Evolutionary conservation across 2,329 filamentous ascomycete species (phyloP), one percentile per base, ranked within the genome.

Genomic region (Curvularia verruculosa): DNA sequence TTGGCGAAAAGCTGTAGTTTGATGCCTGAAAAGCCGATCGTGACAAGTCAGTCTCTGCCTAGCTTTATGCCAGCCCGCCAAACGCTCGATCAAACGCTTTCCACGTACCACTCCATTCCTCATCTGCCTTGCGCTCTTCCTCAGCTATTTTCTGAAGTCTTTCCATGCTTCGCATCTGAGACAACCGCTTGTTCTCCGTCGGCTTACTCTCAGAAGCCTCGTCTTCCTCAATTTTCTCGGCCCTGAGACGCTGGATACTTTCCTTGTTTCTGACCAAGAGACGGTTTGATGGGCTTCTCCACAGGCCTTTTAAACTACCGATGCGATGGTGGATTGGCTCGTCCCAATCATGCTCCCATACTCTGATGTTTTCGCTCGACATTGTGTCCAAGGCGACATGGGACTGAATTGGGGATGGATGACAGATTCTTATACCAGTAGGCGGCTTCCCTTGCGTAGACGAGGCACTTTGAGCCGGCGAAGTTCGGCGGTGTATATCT

Each of bases 121-220:
- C 49, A 4, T 52, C 26, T 10, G 49, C 57, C n/a, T 34, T 44
- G 9, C 54, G 19, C 2, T 59, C 57, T 13, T 59, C 57, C 23
- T 59, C 57, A 5, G 40, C 53, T 49, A 59, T 56, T 23, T 59
- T 53, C 40, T 59, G 53, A 36, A 59, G 52, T 23, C 57, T 59
- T 4, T 49, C 39, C 23, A 59, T 57, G 31, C 45, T 59, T 23
- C 53, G 45, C 45, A 50, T 49, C 45, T 59, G 40, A 7, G 36
- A 43, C 13, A 21, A 12, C 29, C 34, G 56, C 48, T 34, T 21
- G 29, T 39, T 45, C 26, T 29, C 39, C 15, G 26, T 12, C 8
- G 41, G 47, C 31, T 39, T 51, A 2, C n/a, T 34, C 2, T 28
- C 40, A 12, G 19, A 13, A 37, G 21, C 37, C 13, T 46, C 34